A percentile compares a stretch with the other conserved stretches of the same genome.
Evolutionary conservation across 192 early-diverging fungal species (phyloP).

Genomic region (Entomortierella lignicola): DNA sequence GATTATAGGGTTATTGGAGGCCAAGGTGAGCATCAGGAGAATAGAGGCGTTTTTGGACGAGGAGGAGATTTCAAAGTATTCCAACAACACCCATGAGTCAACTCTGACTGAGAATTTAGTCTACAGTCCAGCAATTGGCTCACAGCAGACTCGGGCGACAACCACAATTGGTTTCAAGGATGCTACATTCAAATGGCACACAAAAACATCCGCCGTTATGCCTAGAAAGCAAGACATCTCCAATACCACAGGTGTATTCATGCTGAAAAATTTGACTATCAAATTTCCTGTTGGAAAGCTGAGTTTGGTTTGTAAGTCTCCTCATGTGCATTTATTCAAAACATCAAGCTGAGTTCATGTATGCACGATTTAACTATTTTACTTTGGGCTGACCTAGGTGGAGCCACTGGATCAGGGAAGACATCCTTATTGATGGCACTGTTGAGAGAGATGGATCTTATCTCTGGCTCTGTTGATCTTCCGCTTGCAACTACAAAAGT

Average conservation of each 20-base stretch:
- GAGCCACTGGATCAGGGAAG: conserved; percentile 91
- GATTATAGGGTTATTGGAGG: conserved; percentile 46
- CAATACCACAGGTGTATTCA: conserved; percentile 45
- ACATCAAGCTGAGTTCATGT: background rate
- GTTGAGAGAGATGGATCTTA: conserved; percentile 68
- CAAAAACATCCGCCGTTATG: conserved; percentile 1
- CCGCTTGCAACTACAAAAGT: conserved; percentile 39
- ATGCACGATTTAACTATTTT: too few relatives aligned
- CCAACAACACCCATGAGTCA: conserved; percentile 3
- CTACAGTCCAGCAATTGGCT: conserved; percentile 1
- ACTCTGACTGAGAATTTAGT: background rate
- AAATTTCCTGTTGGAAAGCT: conserved; percentile 62
- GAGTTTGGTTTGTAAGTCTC: conserved; percentile 59
- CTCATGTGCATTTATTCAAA: background rate
- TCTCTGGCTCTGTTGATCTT: conserved; percentile 53
- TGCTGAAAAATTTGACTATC: conserved; percentile 56
- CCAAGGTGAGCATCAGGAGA: conserved; percentile 62
- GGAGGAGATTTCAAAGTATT: conserved; percentile 71
- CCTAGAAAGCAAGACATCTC: background rate
- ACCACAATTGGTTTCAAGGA: conserved; percentile 31
- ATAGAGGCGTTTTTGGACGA: conserved; percentile 83
- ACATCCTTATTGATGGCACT: conserved; percentile 83
- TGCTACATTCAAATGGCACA: conserved; percentile 46
- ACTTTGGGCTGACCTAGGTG: conserved; percentile 50
- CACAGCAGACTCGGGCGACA: conserved; percentile 7